Evolutionary conservation across 2,329 filamentous ascomycete genomes (phyloP).

Genomic region (Dendryphion nanum): DNA sequence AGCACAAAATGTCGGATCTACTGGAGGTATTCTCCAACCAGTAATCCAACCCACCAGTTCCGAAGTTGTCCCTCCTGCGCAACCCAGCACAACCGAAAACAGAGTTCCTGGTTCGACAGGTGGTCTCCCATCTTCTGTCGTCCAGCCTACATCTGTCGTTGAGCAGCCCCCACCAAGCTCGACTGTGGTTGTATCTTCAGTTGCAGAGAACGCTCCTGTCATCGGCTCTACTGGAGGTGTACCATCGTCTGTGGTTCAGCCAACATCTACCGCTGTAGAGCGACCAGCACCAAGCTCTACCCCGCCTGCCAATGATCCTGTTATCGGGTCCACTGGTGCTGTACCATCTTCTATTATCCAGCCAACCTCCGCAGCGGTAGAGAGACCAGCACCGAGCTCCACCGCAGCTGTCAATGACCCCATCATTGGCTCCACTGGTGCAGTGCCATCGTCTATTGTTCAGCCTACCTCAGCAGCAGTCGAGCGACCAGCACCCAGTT

Average conservation of each 20-base stretch:
- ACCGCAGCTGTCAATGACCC: conserved; percentile 6
- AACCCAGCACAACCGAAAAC: too few species aligned
- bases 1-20: conserved; percentile 1
- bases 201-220: neutral
- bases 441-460: conserved; percentile 8
- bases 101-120: conserved; percentile 5
- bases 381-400: conserved; percentile 2
- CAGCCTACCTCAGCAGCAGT: conserved; percentile 8
- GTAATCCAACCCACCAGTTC: too few species aligned
- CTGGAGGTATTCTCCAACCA: too few species aligned
- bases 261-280: conserved; percentile 1
- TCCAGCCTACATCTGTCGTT: conserved; percentile 5
- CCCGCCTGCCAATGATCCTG: neutral
- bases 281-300: neutral
- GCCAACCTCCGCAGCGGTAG: too few species aligned
- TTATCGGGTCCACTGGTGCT: conserved; percentile 4
- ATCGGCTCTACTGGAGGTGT: conserved; percentile 6
- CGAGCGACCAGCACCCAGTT: neutral
- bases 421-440: too few species aligned
- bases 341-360: conserved; percentile 7
- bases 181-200: too few species aligned
- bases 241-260: conserved; percentile 6
- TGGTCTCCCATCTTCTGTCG: conserved; percentile 7
- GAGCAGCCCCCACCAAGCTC: too few species aligned
- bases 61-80: too few species aligned